Conservation (phyloP, 2,329 filamentous ascomycete genomes). For the Ceratocystis cacaofunesta region DNA sequence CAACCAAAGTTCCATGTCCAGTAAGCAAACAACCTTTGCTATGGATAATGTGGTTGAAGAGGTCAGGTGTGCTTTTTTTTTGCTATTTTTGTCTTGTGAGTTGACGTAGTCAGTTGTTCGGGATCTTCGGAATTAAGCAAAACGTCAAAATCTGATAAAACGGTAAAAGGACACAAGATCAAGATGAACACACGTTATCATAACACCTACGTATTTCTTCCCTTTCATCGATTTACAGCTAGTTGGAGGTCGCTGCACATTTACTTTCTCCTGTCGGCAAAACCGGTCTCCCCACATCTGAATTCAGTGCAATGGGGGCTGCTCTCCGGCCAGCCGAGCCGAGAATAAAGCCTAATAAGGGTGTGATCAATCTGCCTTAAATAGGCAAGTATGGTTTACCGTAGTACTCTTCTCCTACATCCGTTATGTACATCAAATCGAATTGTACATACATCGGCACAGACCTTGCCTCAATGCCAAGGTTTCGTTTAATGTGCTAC, state of each 20-base stretch:
- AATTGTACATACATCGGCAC: background rate
- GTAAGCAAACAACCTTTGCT: background rate
- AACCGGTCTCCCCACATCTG: background rate
- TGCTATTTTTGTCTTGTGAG: background rate
- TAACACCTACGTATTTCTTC: background rate
- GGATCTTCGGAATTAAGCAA: background rate
- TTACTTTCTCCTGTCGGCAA: background rate
- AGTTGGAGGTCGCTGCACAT: background rate
- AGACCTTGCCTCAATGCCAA: background rate
- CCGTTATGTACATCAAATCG: background rate
- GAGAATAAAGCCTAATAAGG: background rate
- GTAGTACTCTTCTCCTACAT: background rate
- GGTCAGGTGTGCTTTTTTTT: background rate
- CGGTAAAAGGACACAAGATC: background rate
- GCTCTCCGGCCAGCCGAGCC: slow-evolving; percentile 6
- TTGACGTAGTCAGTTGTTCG: background rate
- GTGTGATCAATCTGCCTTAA: background rate
- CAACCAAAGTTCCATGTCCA: background rate
- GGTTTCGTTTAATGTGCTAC: background rate
- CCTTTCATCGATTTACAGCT: background rate
- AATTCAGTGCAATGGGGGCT: background rate
- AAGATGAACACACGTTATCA: background rate
- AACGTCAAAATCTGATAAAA: background rate
- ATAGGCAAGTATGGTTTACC: no score
- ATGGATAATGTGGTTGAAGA: background rate